These are phyloP conservation scores for Cytospora paraplurivora DNA, from an alignment of 2,329 filamentous ascomycete species.

Conservation along the genomic window DNA sequence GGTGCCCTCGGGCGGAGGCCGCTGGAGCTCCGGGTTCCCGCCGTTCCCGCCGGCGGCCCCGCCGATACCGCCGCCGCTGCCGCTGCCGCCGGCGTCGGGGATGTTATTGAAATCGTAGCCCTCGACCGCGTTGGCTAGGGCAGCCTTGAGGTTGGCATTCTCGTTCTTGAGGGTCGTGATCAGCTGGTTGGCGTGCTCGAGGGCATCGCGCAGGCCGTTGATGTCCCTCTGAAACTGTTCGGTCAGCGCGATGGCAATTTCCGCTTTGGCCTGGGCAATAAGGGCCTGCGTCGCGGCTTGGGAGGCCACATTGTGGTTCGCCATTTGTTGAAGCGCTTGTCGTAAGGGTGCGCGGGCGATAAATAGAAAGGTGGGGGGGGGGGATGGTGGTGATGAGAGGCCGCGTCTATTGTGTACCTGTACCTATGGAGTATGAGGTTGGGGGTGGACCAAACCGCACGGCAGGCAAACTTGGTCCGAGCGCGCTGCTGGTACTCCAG, in stretches of 20 bases:
- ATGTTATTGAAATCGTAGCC: constrained; percentile 18
- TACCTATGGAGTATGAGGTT: background rate
- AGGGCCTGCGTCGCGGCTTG: background rate
- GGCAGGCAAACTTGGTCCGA: background rate
- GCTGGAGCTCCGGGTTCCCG: constrained; percentile 15
- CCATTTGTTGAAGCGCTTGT: background rate
- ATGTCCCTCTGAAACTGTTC: constrained; percentile 27
- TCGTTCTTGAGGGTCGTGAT: constrained; percentile 21
- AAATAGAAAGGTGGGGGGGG: background rate
- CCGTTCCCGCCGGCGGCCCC: background rate
- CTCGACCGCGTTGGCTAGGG: constrained; percentile 10
- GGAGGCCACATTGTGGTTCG: background rate
- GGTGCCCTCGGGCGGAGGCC: constrained; percentile 26
- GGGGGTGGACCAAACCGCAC: background rate
- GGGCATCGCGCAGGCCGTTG: constrained; percentile 25
- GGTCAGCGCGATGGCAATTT: constrained; percentile 23
- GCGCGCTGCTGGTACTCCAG: constrained; percentile 1
- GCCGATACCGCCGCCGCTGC: background rate
- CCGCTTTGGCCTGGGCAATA: constrained; percentile 25
- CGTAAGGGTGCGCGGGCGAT: background rate
- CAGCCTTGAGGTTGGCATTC: constrained; percentile 22
- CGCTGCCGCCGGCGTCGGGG: constrained; percentile 9
- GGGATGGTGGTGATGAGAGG: background rate
- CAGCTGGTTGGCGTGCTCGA: constrained; percentile 21
- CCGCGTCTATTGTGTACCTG: background rate